Base-by-base conservation (phyloP, 768 basidiomycete species). In the Xerocomus brunneocitrinus region DNA sequence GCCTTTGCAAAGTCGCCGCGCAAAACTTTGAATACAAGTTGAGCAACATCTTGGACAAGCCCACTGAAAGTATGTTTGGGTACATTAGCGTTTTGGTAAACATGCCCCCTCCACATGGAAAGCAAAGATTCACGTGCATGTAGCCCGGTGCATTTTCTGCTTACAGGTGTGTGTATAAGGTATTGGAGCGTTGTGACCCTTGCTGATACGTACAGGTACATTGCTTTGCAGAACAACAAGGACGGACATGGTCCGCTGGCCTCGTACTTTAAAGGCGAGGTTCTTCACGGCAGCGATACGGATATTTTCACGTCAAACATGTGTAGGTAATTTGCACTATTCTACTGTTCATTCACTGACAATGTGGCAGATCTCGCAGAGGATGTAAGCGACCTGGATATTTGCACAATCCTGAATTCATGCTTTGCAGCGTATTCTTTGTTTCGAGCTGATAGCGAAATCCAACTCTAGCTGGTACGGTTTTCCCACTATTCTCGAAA, bases 1-100 rank as follows among this genome's bases (percentile, higher is more conserved):
- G 10, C 28, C 16, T 31, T 28, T 52, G 48, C 14, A 55, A 44
- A 89, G 89, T 95, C 4, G 94, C 95, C 1, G 90, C 93, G 0
- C 95, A 97, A 67, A 95, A 97, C 66, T 98, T 95, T 65, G 91
- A 95, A 71, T 95, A 95, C 73, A 95, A 95, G 70, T 80, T 89
- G 57, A 87, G 89, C 64, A 87, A 91, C 63, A 95, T 95, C 62
- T 73, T 95, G 52, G 92, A 94, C 69, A 94, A 94, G 67, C 86
- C 92, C 4, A 89, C 84, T 0, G 92, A 95, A 64, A 85, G 82
- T 3, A 78, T 92, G 68, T 94, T 95, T 65, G 94, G 94, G n/a
- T 95, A 97, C 66, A 97, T 98, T 67, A 91, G 91, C 41, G 95
- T 99, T 32, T 66, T 98, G 74, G 88, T 89, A 57, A 53, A 77